These are phyloP conservation scores for Coemansia sp. DNA, from an alignment of 192 early-diverging fungal genomes.

Conservation along the genomic window DNA sequence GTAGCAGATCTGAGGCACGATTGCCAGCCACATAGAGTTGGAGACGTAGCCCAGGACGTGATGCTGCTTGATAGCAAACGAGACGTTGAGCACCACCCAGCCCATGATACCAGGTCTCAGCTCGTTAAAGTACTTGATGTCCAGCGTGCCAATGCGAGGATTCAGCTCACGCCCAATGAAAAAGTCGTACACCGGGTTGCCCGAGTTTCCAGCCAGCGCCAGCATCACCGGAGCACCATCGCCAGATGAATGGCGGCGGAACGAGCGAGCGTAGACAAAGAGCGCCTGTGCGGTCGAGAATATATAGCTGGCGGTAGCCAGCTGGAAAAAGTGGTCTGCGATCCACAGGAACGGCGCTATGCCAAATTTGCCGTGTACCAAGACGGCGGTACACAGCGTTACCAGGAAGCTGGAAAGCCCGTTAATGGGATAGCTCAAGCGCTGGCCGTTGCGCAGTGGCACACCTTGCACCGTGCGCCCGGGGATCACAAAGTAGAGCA, in stretches of 20 bases:
- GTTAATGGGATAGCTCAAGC: slow-evolving; percentile 85
- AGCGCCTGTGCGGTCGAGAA: slow-evolving; percentile 68
- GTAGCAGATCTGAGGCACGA: slow-evolving; percentile 81
- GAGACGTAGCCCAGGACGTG: slow-evolving; percentile 65
- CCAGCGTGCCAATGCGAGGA: slow-evolving; percentile 80
- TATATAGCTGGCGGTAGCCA: slow-evolving; percentile 70
- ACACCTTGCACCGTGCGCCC: slow-evolving; percentile 68
- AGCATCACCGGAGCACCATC: slow-evolving; percentile 60
- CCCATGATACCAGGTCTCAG: slow-evolving; percentile 92
- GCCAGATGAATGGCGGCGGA: slow-evolving; percentile 55
- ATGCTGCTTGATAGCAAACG: slow-evolving; percentile 80
- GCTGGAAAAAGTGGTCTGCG: slow-evolving; percentile 75
- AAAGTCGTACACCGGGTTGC: slow-evolving; percentile 89
- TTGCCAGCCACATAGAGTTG: slow-evolving; percentile 77
- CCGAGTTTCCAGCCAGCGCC: slow-evolving; percentile 89
- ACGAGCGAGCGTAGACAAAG: slow-evolving; percentile 77
- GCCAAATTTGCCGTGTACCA: slow-evolving; percentile 58
- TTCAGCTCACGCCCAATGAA: slow-evolving; percentile 98
- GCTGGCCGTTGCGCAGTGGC: slow-evolving; percentile 69
- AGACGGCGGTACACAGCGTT: slow-evolving; percentile 50
- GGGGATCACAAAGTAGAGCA: slow-evolving; percentile 71
- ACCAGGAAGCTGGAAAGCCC: slow-evolving; percentile 66
- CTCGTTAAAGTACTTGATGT: slow-evolving; percentile 95
- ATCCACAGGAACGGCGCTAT: slow-evolving; percentile 74
- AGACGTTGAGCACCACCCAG: slow-evolving; percentile 82